Base-by-base conservation (phyloP, 768 basidiomycete genomes). In the Lactifluus rugatus region DNA sequence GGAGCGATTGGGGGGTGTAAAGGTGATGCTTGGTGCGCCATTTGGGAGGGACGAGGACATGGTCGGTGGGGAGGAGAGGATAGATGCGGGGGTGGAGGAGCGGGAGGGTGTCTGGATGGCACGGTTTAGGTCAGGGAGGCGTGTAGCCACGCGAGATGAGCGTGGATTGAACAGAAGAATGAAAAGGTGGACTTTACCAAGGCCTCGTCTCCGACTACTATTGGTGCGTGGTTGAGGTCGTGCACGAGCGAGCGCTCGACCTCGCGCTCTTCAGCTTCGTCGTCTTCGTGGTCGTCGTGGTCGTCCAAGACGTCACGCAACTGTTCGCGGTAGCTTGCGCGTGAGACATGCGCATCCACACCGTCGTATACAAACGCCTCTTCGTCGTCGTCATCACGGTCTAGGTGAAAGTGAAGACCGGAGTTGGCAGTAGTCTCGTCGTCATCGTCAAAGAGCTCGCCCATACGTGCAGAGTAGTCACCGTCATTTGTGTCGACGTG, bases 311-410 rank as follows among this genome's bases (percentile, higher is more conserved):
- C 83, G 50, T 89, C 87, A 46, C 82, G 77, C 51, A 93, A 71
- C 64, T 81, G 85, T 58, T 84, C 81, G 11, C 72, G 74, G 68
- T 93, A 93, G 52, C 77, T 79, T 37, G 74, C 73, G 16, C 76
- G 70, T 0, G 75, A 69, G 44, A 71, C 64, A 14, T 72, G 71
- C 36, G 82, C 79, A 64, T 93, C 89, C 21, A 81, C 73, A 28
- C 89, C 90, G 28, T 76, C 75, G 66, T 92, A 93, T 28, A 90
- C 60, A 64, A 93, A 93, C 0, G 72, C 81, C 31, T 79, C 82
- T 0, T 75, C 76, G 4, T 79, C 76, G 3, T 75, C 74, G 17
- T 69, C 71, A 23, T 65, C 68, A 11, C 60, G 62, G 34, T 63
- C 66, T 44, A 44, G 21, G 1, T 23, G 19, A 5, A 60, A 59